Evolutionary conservation across 257 asterid species (phyloP), one percentile per base, ranked within the genome.

Genomic region (Knoxia roxburghii): DNA sequence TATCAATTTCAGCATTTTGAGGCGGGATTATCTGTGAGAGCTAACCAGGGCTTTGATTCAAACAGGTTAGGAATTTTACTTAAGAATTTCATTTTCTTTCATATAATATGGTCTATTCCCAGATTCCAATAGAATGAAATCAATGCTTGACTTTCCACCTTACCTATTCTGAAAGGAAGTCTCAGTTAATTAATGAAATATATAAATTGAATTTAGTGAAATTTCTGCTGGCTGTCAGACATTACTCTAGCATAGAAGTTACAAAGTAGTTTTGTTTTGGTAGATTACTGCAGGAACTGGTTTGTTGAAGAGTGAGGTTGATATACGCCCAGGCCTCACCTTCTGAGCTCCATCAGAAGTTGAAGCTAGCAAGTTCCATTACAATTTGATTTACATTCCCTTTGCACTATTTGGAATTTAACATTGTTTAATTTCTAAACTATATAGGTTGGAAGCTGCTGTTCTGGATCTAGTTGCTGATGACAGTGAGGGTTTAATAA

Each of bases 401-500:
- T 5, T 30, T 55, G 41, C 1, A 12, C 29, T 58, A n/a, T 32
- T n/a, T 54, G 41, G 41, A 9, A 17, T 61, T 24, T 54, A 41
- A 53, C 30, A 7, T 33, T 7, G 46, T 5, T 59, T n/a, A 4
- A 64, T 5, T 13, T 20, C 58, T 30, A 10, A 33, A 51, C 23
- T 50, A 0, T 35, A 26, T 79, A 93, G 99, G 85, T 76, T 93
- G 82, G 99, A 93, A 1, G 82, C 88, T 67, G 99, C 97, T 69
- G 89, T 93, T 53, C 86, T 93, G 52, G 99, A 93, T 81, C 79
- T 90, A 70, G 89, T 81, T 77, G 97, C 95, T 67, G 99, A 93
- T 86, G 85, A 85, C 76, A 75, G 69, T 58, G 74, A 64, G 20
- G 99, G 96, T 46, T 68, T 93, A 75, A 81, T 65, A 58, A 86